A percentile compares a stretch with the other conserved stretches of the same genome.
These are phyloP conservation scores for Bruguiera parviflora DNA, from an alignment of 345 rosid genomes.

Conservation along the genomic window DNA sequence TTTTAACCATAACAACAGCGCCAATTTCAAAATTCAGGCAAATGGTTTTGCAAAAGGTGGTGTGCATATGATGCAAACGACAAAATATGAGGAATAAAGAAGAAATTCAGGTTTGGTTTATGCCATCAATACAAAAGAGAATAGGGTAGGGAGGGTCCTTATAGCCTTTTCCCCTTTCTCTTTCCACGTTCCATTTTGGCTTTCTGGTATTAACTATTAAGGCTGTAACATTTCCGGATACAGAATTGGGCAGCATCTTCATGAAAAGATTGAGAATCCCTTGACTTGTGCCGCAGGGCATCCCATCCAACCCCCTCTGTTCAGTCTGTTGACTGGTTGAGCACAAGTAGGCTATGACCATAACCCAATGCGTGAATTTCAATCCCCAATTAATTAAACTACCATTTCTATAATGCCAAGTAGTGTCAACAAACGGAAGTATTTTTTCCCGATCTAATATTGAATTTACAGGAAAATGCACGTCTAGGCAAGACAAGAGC, in stretches of 20 bases:
- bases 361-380: background rate
- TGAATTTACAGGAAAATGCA: too few species aligned
- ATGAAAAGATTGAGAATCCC: conserved; percentile 1
- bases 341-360: too few species aligned
- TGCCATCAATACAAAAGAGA: background rate
- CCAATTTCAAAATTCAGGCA: too few species aligned
- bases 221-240: background rate
- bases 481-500: too few species aligned
- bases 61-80: too few species aligned
- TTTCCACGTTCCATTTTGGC: background rate
- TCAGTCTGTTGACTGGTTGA: background rate
- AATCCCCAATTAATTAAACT: background rate
- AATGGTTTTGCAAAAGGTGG: too few species aligned
- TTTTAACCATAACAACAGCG: too few species aligned
- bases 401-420: background rate
- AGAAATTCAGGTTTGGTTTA: too few species aligned
- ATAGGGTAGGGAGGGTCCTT: background rate
- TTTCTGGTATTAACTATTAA: background rate
- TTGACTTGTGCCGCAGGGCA: conserved; percentile 5
- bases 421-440: background rate
- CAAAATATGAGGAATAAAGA: too few species aligned
- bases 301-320: background rate
- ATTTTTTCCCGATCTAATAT: too few species aligned
- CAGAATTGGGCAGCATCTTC: conserved; percentile 17
- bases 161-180: background rate